phyloP scores from a whole-genome alignment of 2,329 filamentous ascomycete species.

The Xylaria sp. region DNA sequence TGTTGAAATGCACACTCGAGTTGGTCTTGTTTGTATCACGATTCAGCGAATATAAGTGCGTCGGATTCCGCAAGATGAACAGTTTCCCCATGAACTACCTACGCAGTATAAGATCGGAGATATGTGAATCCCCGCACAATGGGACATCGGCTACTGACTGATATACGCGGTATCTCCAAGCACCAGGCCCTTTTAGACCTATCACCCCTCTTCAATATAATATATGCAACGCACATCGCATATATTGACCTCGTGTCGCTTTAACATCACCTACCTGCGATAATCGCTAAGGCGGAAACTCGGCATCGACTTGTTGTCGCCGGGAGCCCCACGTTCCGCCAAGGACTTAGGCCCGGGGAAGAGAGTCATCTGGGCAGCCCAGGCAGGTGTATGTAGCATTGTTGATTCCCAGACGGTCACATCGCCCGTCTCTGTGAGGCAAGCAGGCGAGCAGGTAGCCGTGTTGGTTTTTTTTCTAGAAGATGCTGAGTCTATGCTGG shows the following conservation, averaged over 20 bases:
- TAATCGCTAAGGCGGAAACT: slow-evolving; percentile 2
- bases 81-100: not conserved
- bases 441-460: no score
- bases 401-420: slow-evolving; percentile 3
- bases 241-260: slow-evolving; percentile 4
- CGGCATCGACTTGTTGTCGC: slow-evolving; percentile 11
- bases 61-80: not conserved
- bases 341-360: slow-evolving; percentile 5
- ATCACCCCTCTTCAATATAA: slow-evolving; percentile 12
- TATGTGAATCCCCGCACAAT: not conserved
- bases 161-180: not conserved
- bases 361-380: slow-evolving; percentile 17
- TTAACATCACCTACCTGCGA: not conserved
- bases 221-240: slow-evolving; percentile 20
- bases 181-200: not conserved
- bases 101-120: not conserved
- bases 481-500: not conserved
- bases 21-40: not conserved
- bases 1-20: not conserved
- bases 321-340: slow-evolving; percentile 20
- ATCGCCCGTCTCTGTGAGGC: slow-evolving; percentile 20
- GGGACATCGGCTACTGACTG: slow-evolving; percentile 8
- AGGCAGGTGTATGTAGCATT: slow-evolving; percentile 6
- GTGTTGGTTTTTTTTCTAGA: no score
- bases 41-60: not conserved